phyloP scores from a whole-genome alignment of 441 rosid genomes.

The Melianthus villosus region DNA sequence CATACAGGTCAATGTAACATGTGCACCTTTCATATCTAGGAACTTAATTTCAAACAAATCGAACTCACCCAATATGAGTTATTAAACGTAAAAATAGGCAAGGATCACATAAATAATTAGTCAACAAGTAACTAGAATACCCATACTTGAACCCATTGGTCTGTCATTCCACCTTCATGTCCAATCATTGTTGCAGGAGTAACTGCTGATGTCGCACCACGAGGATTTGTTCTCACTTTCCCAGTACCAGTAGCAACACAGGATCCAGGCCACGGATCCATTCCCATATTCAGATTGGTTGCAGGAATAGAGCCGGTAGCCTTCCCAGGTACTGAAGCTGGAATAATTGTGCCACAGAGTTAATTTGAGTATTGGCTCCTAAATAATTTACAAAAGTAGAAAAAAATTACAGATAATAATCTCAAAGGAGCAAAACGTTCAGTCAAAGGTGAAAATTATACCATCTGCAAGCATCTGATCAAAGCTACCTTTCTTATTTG shows the following conservation, averaged over 20 bases:
- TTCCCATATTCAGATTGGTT: constrained; percentile 76
- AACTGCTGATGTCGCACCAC: constrained; percentile 27
- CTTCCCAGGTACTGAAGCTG: constrained; percentile 42
- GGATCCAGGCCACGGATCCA: constrained; percentile 65
- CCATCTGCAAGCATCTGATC: constrained; percentile 84
- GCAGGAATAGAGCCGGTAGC: constrained; percentile 41
- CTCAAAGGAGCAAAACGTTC: background rate
- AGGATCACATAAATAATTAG: background rate
- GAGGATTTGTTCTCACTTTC: constrained; percentile 40
- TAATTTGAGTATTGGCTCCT: constrained; percentile 54
- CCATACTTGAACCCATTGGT: constrained; percentile 53
- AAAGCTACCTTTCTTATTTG: constrained; percentile 50
- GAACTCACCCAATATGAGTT: background rate
- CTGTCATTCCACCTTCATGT: constrained; percentile 22
- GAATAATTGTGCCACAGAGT: too few relatives aligned
- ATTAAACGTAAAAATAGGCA: background rate
- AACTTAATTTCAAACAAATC: background rate
- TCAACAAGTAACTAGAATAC: background rate
- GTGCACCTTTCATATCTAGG: too few relatives aligned
- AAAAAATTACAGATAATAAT: constrained; percentile 2
- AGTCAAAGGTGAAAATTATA: constrained; percentile 10
- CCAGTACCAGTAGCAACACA: constrained; percentile 42
- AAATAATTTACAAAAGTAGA: constrained; percentile 9
- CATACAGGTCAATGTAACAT: too few relatives aligned
- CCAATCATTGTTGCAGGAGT: constrained; percentile 11